These are phyloP conservation scores for Melampsora abietis-canadensis DNA, from an alignment of 1,284 basidiomycete genomes.

Conservation along the genomic window DNA sequence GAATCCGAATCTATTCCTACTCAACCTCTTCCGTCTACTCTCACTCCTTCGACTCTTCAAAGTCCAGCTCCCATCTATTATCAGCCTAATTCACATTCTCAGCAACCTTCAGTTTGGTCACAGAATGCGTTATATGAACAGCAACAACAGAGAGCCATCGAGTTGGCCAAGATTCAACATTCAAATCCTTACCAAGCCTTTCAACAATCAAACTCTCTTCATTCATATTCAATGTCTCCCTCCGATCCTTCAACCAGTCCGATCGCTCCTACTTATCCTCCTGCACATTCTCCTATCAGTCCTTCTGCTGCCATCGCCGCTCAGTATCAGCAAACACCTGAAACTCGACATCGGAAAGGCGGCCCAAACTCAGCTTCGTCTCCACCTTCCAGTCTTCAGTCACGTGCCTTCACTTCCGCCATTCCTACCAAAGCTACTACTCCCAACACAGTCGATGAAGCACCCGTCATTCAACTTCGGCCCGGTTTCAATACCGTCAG, in stretches of 20 bases:
- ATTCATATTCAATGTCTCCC: slow-evolving; percentile 4
- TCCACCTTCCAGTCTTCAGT: not conserved
- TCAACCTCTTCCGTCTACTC: slow-evolving; percentile 12
- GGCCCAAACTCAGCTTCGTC: slow-evolving; percentile 11
- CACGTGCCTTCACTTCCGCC: slow-evolving; percentile 26
- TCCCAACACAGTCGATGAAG: slow-evolving; percentile 21
- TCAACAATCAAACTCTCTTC: not conserved
- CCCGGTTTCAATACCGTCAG: slow-evolving; percentile 24
- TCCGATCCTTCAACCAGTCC: slow-evolving; percentile 7
- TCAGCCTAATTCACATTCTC: not conserved
- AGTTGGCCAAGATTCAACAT: not conserved
- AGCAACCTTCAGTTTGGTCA: slow-evolving; percentile 1
- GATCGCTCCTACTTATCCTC: slow-evolving; percentile 29
- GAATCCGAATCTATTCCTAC: slow-evolving; percentile 6
- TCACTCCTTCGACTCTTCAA: slow-evolving; percentile 12
- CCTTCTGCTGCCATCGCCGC: slow-evolving; percentile 34
- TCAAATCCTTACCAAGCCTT: not conserved
- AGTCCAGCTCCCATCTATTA: slow-evolving; percentile 22
- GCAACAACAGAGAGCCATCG: slow-evolving; percentile 3
- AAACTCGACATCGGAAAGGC: slow-evolving; percentile 25
- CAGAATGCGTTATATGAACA: slow-evolving; percentile 11
- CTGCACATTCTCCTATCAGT: slow-evolving; percentile 11
- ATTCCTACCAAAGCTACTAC: slow-evolving; percentile 28
- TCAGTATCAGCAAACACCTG: slow-evolving; percentile 31
- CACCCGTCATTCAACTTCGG: slow-evolving; percentile 28